Base-by-base conservation (phyloP, 192 early-diverging fungal genomes). In the Entomortierella parvispora region DNA sequence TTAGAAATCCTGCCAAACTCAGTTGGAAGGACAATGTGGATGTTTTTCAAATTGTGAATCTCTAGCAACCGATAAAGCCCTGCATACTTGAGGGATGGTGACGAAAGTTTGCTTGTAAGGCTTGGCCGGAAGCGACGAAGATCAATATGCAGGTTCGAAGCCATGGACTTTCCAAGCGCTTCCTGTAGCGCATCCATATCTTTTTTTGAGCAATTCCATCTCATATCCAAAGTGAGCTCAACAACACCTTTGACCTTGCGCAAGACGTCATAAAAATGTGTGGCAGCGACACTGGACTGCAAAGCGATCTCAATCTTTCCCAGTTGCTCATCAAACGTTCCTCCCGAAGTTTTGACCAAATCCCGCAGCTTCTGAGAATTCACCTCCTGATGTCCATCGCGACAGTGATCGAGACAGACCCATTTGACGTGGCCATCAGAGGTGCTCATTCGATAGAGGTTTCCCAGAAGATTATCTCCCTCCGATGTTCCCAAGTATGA, bases 211-310 rank as follows among this genome's bases (percentile, higher is more conserved):
- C 42, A 59, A 4, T 33, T 43, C 29, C 48, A 40, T 20, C 12
- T 31, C 14, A 62, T 31, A n/a, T 37, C 43, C 18, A 62, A 15
- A 22, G 34, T 33, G 22, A 62, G 61, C 48, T 62, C 61, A 11
- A 33, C 22, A n/a, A 62, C 48, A 34, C 46, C 48, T 37, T 26
- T 62, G 1, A 48, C 61, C 29, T 62, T 32, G 48, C 31, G 33
- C 61, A 62, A 20, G 4, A 20, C 33, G 10, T 17, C 3, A 8
- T 20, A 62, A 22, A 62, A 51, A 9, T 50, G n/a, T 0, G 37
- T 9, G 5, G 37, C 37, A 12, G 37, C 37, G 12, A 40, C 7
- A 9, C 12, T 40, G 5, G 37, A 40, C 37, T 40, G 5, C 37
- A 40, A 12, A 12, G 37, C 12, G 5, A 40, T 40, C 7, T 5